These are phyloP conservation scores for Tolypocladium ovalisporum DNA, from an alignment of 2,329 filamentous ascomycete genomes.

Conservation along the genomic window DNA sequence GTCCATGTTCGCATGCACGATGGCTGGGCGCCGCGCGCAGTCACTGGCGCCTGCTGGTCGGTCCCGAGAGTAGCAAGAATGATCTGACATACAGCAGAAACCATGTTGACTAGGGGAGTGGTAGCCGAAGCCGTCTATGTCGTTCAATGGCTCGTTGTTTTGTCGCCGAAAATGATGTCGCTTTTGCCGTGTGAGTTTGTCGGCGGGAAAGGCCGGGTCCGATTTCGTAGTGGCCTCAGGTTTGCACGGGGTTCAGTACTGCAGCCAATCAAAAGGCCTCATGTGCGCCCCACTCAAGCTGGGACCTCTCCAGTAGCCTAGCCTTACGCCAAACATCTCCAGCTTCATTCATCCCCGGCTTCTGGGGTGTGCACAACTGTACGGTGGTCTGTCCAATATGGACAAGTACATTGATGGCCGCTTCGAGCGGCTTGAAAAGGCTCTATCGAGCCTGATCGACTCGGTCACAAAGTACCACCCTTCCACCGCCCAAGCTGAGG, in stretches of 20 bases:
- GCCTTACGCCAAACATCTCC: slow-evolving; percentile 4
- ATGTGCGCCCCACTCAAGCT: slow-evolving; percentile 9
- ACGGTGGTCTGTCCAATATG: slow-evolving; percentile 30
- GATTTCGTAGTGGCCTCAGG: slow-evolving; percentile 18
- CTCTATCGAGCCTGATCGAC: slow-evolving; percentile 60
- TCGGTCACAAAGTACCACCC: slow-evolving; percentile 78
- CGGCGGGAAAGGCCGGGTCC: slow-evolving; percentile 20
- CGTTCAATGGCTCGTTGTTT: slow-evolving; percentile 24
- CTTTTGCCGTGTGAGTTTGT: slow-evolving; percentile 21
- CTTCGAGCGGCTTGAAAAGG: slow-evolving; percentile 57
- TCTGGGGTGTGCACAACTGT: not conserved
- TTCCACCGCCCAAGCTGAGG: slow-evolving; percentile 52
- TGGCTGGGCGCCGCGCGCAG: not conserved
- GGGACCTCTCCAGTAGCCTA: not conserved
- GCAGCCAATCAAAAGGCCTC: slow-evolving; percentile 5
- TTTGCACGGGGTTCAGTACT: slow-evolving; percentile 6
- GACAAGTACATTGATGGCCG: slow-evolving; percentile 49
- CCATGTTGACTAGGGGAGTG: slow-evolving; percentile 24
- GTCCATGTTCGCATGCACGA: slow-evolving; percentile 5
- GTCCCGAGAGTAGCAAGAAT: not conserved
- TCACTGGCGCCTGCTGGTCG: not conserved
- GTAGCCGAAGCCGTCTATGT: slow-evolving; percentile 17
- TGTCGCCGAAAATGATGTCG: slow-evolving; percentile 13
- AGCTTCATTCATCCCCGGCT: not conserved
- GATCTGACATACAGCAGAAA: slow-evolving; percentile 23